Evolutionary conservation across 148 eudicot species (phyloP), one percentile per base, ranked within the genome.

Genomic region (Rhododendron mucronatum): DNA sequence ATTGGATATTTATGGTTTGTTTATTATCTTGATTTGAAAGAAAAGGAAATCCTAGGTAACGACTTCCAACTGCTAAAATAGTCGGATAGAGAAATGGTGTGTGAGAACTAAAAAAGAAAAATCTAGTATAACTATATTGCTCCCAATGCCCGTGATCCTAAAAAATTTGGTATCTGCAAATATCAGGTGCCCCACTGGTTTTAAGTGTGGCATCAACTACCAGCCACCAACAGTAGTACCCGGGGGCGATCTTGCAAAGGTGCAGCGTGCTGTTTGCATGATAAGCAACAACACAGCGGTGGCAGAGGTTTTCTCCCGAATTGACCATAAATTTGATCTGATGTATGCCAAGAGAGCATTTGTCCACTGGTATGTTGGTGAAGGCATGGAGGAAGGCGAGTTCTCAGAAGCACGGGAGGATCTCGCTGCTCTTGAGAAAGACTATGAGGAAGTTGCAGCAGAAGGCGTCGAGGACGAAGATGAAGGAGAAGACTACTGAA

Each of bases 371-470:
- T 86, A 86, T 28, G 87, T 86, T 35, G 87, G 87, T 69, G 87
- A 86, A 81, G 87, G 87, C 30, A 86, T 86, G 87, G 87, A 86
- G 73, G 87, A 86, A 81, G 87, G 87, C 7, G 87, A 86, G 84
- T 86, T 86, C 79, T 86, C 87, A 30, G 87, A 86, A 69, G 87
- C 87, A 78, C 84, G 87, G 5, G 87, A 86, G 50, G 87, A 86
- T 80, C 87, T 86, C 37, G 87, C 87, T 30, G 87, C 87, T 55
- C 87, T 86, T 41, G 87, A 86, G 87, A 86, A 81, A 81, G 87
- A 86, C 80, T 86, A 86, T 12, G 87, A 86, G 84, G 87, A 81
- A 86, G 85, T 83, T 4, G 85, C 28, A 14, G 85, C 85, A 16
- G 85, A 83, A 28, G 85, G 85, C 3, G 79, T 28, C 2, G 79